Conservation (phyloP, 805 yeast genomes). For the Jamesozyma gamospora region DNA sequence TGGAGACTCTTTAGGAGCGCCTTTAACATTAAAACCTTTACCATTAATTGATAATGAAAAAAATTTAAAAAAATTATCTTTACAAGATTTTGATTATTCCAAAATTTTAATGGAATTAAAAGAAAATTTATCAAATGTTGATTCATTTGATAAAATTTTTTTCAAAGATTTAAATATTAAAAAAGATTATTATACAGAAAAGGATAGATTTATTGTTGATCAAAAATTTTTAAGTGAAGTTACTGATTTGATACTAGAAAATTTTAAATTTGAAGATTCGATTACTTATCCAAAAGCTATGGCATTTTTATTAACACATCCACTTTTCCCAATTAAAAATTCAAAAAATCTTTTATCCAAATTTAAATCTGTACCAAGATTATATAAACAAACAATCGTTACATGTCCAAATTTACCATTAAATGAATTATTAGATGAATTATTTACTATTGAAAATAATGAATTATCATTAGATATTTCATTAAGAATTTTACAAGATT, state of each 20-base stretch:
- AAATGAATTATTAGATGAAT: conserved; percentile 51
- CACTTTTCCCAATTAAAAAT: conserved; percentile 60
- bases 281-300: conserved; percentile 46
- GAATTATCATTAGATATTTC: conserved; percentile 62
- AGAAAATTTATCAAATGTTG: conserved; percentile 12
- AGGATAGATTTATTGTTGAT: conserved; percentile 53
- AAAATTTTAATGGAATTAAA: conserved; percentile 21
- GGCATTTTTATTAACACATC: conserved; percentile 76
- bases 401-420: conserved; percentile 65
- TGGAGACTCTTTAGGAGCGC: background rate
- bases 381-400: conserved; percentile 72
- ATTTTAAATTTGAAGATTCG: conserved; percentile 6
- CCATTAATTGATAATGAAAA: conserved; percentile 9
- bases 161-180: conserved; percentile 27
- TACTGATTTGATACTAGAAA: conserved; percentile 34
- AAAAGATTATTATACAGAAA: conserved; percentile 49
- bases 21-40: conserved; percentile 20
- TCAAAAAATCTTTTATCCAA: conserved; percentile 45
- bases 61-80: conserved; percentile 3
- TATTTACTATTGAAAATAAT: conserved; percentile 45
- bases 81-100: conserved; percentile 12
- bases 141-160: conserved; percentile 27
- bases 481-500: conserved; percentile 56
- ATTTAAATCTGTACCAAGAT: conserved; percentile 47
- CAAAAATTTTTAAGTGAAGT: conserved; percentile 41